Base-by-base conservation (phyloP, 495 filamentous ascomycete genomes). In the Penicillium roqueforti region DNA sequence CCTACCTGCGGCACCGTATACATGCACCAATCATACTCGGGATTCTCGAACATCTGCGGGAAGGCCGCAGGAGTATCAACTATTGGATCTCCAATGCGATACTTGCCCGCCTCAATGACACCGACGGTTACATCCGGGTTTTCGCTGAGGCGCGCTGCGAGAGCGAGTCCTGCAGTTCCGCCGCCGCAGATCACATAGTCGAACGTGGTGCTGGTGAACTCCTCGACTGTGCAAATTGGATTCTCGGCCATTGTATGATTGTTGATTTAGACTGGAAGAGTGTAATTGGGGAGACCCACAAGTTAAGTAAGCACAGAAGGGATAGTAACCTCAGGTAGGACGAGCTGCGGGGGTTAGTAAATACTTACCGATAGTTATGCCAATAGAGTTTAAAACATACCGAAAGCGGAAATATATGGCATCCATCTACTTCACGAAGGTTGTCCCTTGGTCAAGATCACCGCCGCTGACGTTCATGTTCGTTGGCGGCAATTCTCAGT, bases 1-100 rank as follows among this genome's bases (percentile, higher is more conserved):
- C 4, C 4, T 38, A 80, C 75, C 68, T 85, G 81, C 4, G 81
- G 81, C 8, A 68, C 63, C 1, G 80, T 79, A 18, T 66, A 68
- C 49, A 80, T 71, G 31, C 76, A 76, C 83, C 82, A 86, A 55
- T 83, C 82, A 58, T 79, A 82, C 20, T 80, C 73, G 0, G 74
- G 67, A 42, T 81, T 74, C 32, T 73, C 76, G 47, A 76, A 73
- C 29, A 74, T 65, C 7, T 65, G 72, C 1, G 63, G 57, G 25
- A 77, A 73, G 1, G 72, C 61, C 9, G 72, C 78, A 0, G 80
- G 81, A 0, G 67, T 70, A 23, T 71, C 65, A n/a, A 83, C 67
- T 28, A 72, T 26, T 0, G 72, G 74, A 53, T 84, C 76, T 3
- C 68, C 57, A n/a, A 64, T 65, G 19, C 66, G 72, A 59, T 80